Evolutionary conservation across 1,139 yeast genomes (phyloP), one percentile per base, ranked within the genome.

Genomic region (Lodderomyces parapsilosis): DNA sequence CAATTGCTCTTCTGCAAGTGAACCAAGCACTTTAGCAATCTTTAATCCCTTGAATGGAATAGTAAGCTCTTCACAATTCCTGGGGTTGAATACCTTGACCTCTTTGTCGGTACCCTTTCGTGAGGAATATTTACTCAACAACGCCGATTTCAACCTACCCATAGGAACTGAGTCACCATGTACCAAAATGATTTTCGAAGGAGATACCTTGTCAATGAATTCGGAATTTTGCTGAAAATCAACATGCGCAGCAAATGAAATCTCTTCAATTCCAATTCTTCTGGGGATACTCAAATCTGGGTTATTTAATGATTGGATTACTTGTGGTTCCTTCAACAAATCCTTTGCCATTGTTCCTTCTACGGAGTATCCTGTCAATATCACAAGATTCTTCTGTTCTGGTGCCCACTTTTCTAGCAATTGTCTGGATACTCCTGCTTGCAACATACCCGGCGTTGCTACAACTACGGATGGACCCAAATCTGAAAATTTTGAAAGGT

Each of bases 81-180:
- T 80, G 2, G 99, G 99, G 53, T 90, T 93, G 66, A 78, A 91
- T 4, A 93, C 95, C 55, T 81, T 87, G n/a, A 91, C 91, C 59
- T 93, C 99, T 41, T 86, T 80, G 6, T 87, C 95, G 0, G 97
- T 89, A 7, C 90, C 91, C 59, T 86, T 90, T 42, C 88, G 73
- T 39, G 81, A 78, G 6, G 91, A 76, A 57, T 91, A 94, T 61
- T 90, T 90, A 46, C 96, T 88, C 54, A 90, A 69, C 37, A 93
- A 70, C 0, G 99, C 99, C 20, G 96, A 87, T 61, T 93, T 93
- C 43, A 93, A 70, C 59, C 99, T 81, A 45, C 98, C 99, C 99
- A 93, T 93, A 23, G 96, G 97, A 53, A 88, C 90, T 2, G 95
- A 83, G 59, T 93, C 99, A n/a, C 99, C 99, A 61, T 93, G 99